phyloP scores from a whole-genome alignment of 352 stramenopile genomes.

The Lagenidium giganteum region DNA sequence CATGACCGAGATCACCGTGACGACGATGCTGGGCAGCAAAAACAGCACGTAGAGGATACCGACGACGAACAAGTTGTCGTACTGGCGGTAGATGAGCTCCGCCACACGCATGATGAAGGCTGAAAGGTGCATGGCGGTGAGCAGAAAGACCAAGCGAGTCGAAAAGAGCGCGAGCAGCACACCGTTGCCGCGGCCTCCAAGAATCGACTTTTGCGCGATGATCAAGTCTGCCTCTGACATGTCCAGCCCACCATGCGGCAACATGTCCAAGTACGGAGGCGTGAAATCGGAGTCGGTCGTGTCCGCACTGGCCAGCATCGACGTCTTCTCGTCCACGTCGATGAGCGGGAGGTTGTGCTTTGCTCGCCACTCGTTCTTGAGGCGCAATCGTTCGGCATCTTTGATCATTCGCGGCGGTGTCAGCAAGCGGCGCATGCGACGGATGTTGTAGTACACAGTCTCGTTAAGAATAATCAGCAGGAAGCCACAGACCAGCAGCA shows the following conservation, averaged over 20 bases:
- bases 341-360: constrained; percentile 25
- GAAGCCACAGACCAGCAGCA: constrained; percentile 29
- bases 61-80: constrained; percentile 5
- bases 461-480: constrained; percentile 36
- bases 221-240: constrained; percentile 26
- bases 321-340: constrained; percentile 30
- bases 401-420: constrained; percentile 36
- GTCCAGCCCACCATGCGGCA: constrained; percentile 28
- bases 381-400: constrained; percentile 51
- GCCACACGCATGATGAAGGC: constrained; percentile 38
- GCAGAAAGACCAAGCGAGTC: constrained; percentile 44
- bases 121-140: constrained; percentile 49
- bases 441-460: constrained; percentile 29
- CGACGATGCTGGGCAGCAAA: constrained; percentile 33
- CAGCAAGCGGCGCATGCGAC: constrained; percentile 32
- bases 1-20: constrained; percentile 41
- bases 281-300: constrained; percentile 21
- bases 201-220: constrained; percentile 25
- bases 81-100: constrained; percentile 20
- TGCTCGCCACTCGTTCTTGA: constrained; percentile 37
- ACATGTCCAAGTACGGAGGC: constrained; percentile 35
- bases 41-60: constrained; percentile 27
- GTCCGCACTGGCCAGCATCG: constrained; percentile 22
- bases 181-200: constrained; percentile 34
- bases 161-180: constrained; percentile 45